Percentiles rank a stretch among this genome's conserved stretches.
Evolutionary conservation across 768 basidiomycete genomes (phyloP).

Genomic region (Boletus bicolor): DNA sequence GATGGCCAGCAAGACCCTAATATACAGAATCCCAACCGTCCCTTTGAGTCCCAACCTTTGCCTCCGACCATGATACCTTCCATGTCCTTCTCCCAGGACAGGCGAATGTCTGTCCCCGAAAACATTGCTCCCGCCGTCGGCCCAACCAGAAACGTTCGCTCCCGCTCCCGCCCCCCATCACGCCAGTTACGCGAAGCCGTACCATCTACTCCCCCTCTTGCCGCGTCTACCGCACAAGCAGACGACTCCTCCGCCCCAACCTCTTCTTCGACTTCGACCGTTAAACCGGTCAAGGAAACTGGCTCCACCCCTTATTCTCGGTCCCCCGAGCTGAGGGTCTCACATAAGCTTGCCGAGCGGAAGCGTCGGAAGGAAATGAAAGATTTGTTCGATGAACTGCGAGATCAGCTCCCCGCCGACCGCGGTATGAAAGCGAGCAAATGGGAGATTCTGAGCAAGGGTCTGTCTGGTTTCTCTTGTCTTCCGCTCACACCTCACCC

Average conservation of each 20-base stretch:
- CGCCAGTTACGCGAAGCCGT: conserved; percentile 49
- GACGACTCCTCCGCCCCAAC: conserved; percentile 44
- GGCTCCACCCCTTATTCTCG: conserved; percentile 85
- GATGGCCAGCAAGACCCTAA: conserved; percentile 45
- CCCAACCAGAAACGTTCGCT: conserved; percentile 54
- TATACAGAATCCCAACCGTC: conserved; percentile 40
- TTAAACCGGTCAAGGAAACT: conserved; percentile 44
- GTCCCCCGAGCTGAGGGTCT: conserved; percentile 90
- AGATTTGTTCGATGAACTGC: conserved; percentile 93
- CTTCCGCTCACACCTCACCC: not conserved
- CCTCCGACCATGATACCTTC: conserved; percentile 55
- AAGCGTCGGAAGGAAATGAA: conserved; percentile 99
- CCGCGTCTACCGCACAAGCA: conserved; percentile 32
- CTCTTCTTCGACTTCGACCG: conserved; percentile 32
- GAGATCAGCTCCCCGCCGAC: conserved; percentile 89
- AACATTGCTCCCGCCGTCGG: conserved; percentile 43
- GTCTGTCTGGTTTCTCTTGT: conserved; percentile 38
- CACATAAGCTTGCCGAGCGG: conserved; percentile 95
- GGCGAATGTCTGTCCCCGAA: conserved; percentile 76
- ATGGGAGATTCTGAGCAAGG: conserved; percentile 98
- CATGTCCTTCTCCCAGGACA: conserved; percentile 57
- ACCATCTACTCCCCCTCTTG: conserved; percentile 36
- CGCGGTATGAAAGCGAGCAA: conserved; percentile 96
- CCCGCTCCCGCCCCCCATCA: conserved; percentile 70
- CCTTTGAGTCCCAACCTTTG: conserved; percentile 47